Evolutionary conservation across 441 rosid species (phyloP).

Genomic region (Aquilaria agallochum): DNA sequence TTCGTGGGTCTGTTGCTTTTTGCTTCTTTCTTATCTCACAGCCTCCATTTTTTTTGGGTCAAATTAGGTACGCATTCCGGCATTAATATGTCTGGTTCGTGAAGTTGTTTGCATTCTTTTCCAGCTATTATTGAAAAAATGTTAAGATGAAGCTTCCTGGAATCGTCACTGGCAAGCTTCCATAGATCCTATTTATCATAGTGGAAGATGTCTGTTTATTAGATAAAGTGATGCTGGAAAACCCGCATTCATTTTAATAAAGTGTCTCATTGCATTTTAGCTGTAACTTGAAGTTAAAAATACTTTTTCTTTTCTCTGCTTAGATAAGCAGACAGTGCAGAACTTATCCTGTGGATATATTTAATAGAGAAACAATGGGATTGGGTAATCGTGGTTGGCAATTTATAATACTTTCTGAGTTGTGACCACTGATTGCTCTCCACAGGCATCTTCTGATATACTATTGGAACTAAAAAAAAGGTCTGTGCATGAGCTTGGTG

Average conservation of each 20-base stretch:
- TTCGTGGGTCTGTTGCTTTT: constrained; percentile 2
- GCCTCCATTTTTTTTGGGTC: constrained; percentile 6
- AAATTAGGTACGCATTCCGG: constrained; percentile 19
- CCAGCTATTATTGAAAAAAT: neutral
- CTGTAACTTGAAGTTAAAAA: neutral
- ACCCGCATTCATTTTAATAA: neutral
- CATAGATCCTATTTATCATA: too few species aligned
- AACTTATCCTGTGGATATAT: neutral
- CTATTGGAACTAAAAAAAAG: too few species aligned
- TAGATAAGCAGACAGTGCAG: neutral
- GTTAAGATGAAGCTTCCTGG: constrained; percentile 26
- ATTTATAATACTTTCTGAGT: neutral
- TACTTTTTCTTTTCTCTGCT: neutral
- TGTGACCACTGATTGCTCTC: constrained; percentile 8
- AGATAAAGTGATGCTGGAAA: constrained; percentile 6
- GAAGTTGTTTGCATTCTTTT: constrained; percentile 11
- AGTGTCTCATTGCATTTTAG: neutral
- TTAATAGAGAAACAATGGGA: too few species aligned
- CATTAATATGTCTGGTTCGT: constrained; percentile 7
- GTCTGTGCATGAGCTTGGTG: too few species aligned
- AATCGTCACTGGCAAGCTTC: constrained; percentile 3
- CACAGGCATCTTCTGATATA: constrained; percentile 6
- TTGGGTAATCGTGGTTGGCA: constrained; percentile 10
- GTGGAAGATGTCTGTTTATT: neutral
- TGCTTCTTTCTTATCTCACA: constrained; percentile 14